Evolutionary conservation across 495 filamentous ascomycete species (phyloP), one percentile per base, ranked within the genome.

Genomic region (Hypoxylon subgilvum): DNA sequence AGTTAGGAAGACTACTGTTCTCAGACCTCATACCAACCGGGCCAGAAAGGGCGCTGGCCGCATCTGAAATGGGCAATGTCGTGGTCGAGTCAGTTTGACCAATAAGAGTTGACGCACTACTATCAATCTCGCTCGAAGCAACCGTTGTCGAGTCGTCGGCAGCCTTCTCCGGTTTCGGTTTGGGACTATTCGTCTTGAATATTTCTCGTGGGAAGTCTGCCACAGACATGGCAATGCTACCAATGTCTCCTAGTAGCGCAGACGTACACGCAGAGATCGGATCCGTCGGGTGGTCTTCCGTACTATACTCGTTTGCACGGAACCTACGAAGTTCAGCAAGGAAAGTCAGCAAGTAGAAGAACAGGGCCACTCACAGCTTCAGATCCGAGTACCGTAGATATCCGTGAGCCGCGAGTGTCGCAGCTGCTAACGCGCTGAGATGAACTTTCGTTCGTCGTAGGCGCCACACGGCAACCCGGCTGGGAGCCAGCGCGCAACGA

Each of bases 201-300:
- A 96, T 81, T 12, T 88, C 88, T 10, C 81, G 76, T 0, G 93
- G 92, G 17, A 97, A 83, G 59, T 95, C 91, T 3, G 88, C 89
- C 23, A 92, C 75, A 0, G 90, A 91, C 80, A 93, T 89, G 65
- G 88, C 80, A 41, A 97, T 82, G 52, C 79, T 86, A 12, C 84
- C 79, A 28, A 90, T 76, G 6, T 90, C 89, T 4, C 90, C 90
- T 10, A 93, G 74, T 2, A 96, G 69, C 0, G 90, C 88, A 13
- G 85, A 83, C 1, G 89, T 84, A 23, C 82, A 83, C 10, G 88
- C 89, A 6, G 86, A 84, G 13, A 92, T 79, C 0, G 89, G 89
- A 52, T 91, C 85, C 61, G 81, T 83, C 2, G 89, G 86, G 46
- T 90, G 81, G 30, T 88, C 83, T 41, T 88, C 84, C 1, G 87